Percentiles rank a stretch among this genome's conserved stretches.
phyloP scores from a whole-genome alignment of 1,284 basidiomycete species.

The Neolentinus lepideus region DNA sequence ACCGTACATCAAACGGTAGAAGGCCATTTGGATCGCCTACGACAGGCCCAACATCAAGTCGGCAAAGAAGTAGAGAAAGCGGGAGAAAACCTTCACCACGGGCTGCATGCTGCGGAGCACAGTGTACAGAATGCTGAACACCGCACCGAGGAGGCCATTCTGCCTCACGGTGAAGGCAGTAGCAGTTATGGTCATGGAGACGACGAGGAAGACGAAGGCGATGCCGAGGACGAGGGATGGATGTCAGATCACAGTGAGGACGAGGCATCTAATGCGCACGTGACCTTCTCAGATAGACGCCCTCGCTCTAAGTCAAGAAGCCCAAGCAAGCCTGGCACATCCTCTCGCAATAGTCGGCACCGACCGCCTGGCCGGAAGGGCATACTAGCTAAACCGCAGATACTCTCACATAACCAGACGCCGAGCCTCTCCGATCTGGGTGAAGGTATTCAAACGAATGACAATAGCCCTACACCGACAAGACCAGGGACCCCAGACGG shows the following conservation, averaged over 20 bases:
- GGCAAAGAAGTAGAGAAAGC: constrained; percentile 21
- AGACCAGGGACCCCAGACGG: neutral
- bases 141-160: constrained; percentile 10
- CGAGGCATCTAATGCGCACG: constrained; percentile 5
- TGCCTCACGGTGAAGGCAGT: constrained; percentile 5
- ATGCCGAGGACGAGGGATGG: constrained; percentile 41
- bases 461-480: neutral
- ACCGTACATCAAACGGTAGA: constrained; percentile 10
- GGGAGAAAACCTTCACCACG: constrained; percentile 24
- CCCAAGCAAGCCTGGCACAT: neutral
- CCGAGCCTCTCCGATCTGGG: neutral
- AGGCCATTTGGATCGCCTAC: constrained; percentile 13
- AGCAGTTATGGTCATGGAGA: constrained; percentile 8
- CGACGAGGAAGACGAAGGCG: constrained; percentile 31
- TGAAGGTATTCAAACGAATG: neutral
- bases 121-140: constrained; percentile 12
- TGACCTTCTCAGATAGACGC: neutral
- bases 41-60: constrained; percentile 17
- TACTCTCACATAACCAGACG: neutral
- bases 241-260: constrained; percentile 31
- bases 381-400: constrained; percentile 8
- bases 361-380: constrained; percentile 1
- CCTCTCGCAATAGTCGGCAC: neutral
- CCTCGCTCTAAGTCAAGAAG: constrained; percentile 1
- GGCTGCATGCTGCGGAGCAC: constrained; percentile 24